Conservation (phyloP, 371 early-diverging fungal genomes). For the Coemansia sp. region DNA sequence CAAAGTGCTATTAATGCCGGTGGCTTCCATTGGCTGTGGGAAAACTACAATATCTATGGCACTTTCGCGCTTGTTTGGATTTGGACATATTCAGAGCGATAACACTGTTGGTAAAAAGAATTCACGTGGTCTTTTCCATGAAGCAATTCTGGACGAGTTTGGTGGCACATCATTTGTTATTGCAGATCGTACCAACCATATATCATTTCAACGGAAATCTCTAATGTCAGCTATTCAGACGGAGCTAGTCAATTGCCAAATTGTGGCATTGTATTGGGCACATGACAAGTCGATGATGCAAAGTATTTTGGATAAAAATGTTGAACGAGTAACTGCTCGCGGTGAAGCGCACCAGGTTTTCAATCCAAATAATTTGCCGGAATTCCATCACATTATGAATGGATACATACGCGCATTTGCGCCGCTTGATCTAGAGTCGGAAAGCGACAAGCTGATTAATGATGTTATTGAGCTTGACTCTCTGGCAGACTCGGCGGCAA, state of each 20-base stretch:
- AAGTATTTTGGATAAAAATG: constrained; percentile 53
- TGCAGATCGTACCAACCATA: constrained; percentile 73
- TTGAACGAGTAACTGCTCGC: constrained; percentile 58
- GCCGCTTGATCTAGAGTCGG: constrained; percentile 55
- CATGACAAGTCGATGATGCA: constrained; percentile 51
- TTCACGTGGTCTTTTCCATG: constrained; percentile 55
- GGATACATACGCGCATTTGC: constrained; percentile 56
- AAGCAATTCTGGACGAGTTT: constrained; percentile 55
- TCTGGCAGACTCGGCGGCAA: constrained; percentile 48
- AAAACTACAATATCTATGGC: constrained; percentile 68
- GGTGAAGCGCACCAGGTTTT: constrained; percentile 76
- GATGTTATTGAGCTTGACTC: constrained; percentile 58
- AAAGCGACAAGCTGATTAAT: constrained; percentile 54
- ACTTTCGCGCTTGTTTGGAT: constrained; percentile 57
- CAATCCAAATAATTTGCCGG: constrained; percentile 60
- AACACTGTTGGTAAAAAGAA: constrained; percentile 60
- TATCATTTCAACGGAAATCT: constrained; percentile 56
- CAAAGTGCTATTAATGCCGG: constrained; percentile 66
- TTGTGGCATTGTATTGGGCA: constrained; percentile 72
- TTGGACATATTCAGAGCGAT: constrained; percentile 75
- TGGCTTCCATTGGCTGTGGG: constrained; percentile 73
- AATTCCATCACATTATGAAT: constrained; percentile 57
- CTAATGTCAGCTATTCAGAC: constrained; percentile 55
- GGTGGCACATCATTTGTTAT: constrained; percentile 56
- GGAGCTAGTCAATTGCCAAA: constrained; percentile 57